Evolutionary conservation across 257 asterid species (phyloP), one percentile per base, ranked within the genome.

Genomic region (Solanum tarijense): DNA sequence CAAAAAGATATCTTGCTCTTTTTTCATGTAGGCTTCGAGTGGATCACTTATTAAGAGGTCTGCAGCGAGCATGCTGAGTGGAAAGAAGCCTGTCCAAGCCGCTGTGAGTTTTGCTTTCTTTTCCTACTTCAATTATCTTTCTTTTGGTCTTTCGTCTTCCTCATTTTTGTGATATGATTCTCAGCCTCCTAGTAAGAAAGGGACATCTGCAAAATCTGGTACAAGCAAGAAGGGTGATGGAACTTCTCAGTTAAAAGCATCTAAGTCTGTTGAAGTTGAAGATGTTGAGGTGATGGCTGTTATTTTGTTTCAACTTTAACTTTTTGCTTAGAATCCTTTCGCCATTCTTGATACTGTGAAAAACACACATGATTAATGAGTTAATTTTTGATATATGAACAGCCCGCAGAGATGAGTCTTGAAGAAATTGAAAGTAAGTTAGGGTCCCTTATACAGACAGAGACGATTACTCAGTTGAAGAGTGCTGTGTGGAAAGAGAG

Each of bases 51-150:
- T 89, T 84, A 94, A 90, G 93, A 94, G 95, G 90, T 95, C 99
- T 87, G 99, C 99, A 39, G 99, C 98, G 89, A 97, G 99, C 93
- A 94, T 97, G 99, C 98, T 97, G 83, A 94, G 95, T 89, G 98
- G 98, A 84, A 96, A 93, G 93, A 97, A 92, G 88, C 96, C 98
- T 88, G 88, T 92, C 90, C 93, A 43, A 87, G 58, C 97, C 31
- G 98, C 97, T 90, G 99, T 97, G 92, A 93, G 99, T 91, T 68
- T 86, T 86, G 35, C 74, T 31, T 74, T 73, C 27, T 73, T n/a
- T 48, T 82, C 11, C 43, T 48, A 34, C 88, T 16, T 36, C 38
- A 27, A 38, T 62, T 11, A 23, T 31, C 85, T 79, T 43, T 46
- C 66, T 79, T n/a, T 65, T 89, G 73, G 60, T 62, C 41, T 65